These are phyloP conservation scores for Scedosporium aurantiacum DNA, from an alignment of 2,329 filamentous ascomycete species.

Conservation along the genomic window DNA sequence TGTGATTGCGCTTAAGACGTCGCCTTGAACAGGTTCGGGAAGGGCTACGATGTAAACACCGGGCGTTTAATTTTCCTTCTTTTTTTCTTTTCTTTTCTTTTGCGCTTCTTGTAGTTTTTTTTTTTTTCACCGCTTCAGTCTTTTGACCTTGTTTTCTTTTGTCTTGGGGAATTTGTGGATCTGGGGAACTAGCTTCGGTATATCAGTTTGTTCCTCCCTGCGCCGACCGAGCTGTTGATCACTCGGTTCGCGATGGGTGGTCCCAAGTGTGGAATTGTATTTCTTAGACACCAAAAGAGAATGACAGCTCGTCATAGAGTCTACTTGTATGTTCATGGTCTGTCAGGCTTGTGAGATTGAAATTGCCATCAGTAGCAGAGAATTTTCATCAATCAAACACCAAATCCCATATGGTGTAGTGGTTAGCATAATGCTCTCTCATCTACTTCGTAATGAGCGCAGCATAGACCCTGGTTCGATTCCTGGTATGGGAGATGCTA, in stretches of 20 bases:
- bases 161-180: background rate
- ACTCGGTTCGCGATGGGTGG: background rate
- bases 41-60: background rate
- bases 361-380: background rate
- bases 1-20: constrained; percentile 40
- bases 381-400: background rate
- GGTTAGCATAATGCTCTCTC: no score
- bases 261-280: background rate
- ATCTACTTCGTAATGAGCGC: no score
- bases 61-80: background rate
- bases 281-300: background rate
- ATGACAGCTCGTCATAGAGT: no score
- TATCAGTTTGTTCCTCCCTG: background rate
- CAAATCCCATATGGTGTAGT: no score
- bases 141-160: background rate
- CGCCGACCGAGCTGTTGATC: background rate
- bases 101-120: background rate
- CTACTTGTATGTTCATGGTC: no score
- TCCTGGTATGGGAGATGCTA: no score
- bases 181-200: background rate
- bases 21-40: background rate
- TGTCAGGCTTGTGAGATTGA: constrained; percentile 32
- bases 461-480: no score
- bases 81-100: background rate
- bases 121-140: background rate